Conservation (phyloP, 2,329 filamentous ascomycete genomes). For the Sporothrix schenckii region DNA sequence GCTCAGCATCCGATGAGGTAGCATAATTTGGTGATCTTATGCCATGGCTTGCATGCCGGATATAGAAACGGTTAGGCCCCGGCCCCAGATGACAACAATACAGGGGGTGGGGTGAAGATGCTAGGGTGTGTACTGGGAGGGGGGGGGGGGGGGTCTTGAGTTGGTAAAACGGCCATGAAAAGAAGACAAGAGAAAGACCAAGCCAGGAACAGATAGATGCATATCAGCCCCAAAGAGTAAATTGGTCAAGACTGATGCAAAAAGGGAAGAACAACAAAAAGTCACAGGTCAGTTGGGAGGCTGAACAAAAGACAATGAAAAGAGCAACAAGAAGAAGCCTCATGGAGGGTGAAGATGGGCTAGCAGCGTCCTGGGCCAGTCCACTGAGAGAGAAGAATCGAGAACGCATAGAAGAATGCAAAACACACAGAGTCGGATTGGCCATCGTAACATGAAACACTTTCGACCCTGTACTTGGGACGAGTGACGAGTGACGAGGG, state of each 20-base stretch:
- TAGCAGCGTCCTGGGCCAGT: neutral
- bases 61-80: conserved; percentile 51
- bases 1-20: conserved; percentile 52
- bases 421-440: conserved; percentile 46
- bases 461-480: conserved; percentile 49
- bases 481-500: conserved; percentile 37
- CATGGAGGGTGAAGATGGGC: conserved; percentile 1
- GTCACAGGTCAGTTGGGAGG: no score
- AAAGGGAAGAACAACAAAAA: neutral
- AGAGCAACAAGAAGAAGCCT: conserved; percentile 11
- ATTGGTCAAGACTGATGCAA: conserved; percentile 3
- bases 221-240: neutral
- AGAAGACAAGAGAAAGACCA: neutral
- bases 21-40: conserved; percentile 65
- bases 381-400: conserved; percentile 43
- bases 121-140: neutral
- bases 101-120: conserved; percentile 26
- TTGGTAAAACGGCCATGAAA: neutral
- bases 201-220: neutral
- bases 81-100: neutral
- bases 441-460: conserved; percentile 51
- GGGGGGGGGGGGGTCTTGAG: neutral
- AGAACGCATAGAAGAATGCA: conserved; percentile 49
- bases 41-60: conserved; percentile 55
- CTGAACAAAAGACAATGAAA: neutral